Base-by-base conservation (phyloP, 306 rosid genomes). In the Rosa multiflora region DNA sequence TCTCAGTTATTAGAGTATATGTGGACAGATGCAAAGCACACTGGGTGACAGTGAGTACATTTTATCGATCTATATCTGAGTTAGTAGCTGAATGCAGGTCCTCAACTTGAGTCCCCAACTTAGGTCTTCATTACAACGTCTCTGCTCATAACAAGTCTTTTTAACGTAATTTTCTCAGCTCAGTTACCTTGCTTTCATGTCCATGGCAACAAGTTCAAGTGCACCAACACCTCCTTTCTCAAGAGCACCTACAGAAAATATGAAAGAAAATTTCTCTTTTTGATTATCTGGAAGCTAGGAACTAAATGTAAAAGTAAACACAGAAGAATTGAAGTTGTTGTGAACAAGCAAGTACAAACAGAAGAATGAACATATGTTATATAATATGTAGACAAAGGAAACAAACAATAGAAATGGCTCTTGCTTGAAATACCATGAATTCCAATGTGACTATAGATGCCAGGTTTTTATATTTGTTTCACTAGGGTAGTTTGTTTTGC, bases 161-260 rank as follows among this genome's bases (percentile, higher is more conserved):
- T 66, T 47, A 70, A 59, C 5, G 3, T 66, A 40, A 43, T 20
- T 72, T 51, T 74, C 72, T 55, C 68, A 84, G 72, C 70, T 53
- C 70, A 81, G 62, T 35, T 83, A 93, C 99, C 98, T 95, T 82
- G 99, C 98, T 95, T 95, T 95, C 99, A 95, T 93, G 89, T 95
- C 99, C 99, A 95, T 95, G 78, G 99, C 99, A 88, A 95, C 99
- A 88, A 95, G 91, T 91, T 95, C 99, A 6, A 95, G 87, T 70
- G 99, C 99, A 87, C 99, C 99, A 80, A 95, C 99, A 70, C 99
- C 98, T 67, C 97, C 98, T 87, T 93, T 93, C 66, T 95, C 99
- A 78, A 95, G 86, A 67, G 97, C 97, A 84, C 88, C 99, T 95
- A 87, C 84, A 89, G 4, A 5, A 12, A 78, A 51, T 64, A 46